Evolutionary conservation across 805 yeast genomes (phyloP), one percentile per base, ranked within the genome.

Genomic region (Starmerella floris): DNA sequence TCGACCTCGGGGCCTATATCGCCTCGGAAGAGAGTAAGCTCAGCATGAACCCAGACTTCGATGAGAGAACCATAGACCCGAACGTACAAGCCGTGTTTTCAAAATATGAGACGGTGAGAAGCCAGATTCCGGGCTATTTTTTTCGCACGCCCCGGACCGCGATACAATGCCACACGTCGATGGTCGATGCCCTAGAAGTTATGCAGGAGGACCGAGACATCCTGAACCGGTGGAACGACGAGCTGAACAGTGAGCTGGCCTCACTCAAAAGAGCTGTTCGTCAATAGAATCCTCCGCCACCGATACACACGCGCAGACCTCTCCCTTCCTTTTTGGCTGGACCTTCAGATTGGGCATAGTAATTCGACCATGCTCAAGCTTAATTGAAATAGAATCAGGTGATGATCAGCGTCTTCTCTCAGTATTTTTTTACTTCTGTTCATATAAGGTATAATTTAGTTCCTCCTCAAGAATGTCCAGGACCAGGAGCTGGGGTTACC

Each of bases 181-280:
- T 38, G 25, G 30, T 44, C 28, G 51, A 47, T n/a, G 41, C 52
- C 16, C 37, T 41, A 10, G 51, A 43, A 15, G 43, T 43, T 22
- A 40, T 48, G 2, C 40, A 38, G 3, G 50, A 44, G 10, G 44
- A 37, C 23, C 10, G 27, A 9, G 35, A 30, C 6, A 17, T 38
- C 5, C 28, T 30, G 5, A 6, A n/a, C 8, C 9, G 10, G 10
- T 30, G 35, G 28, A 25, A 25, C 28, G 28, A 25, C 11, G 13
- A 25, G 13, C 11, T 25, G 8, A 13, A 25, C 28, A 25, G 13
- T 8, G 28, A 25, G 13, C 28, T 25, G 8, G 28, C 28, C 28
- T 25, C 13, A 25, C 13, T 25, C n/a, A n/a, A n/a, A n/a, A n/a
- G n/a, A n/a, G n/a, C n/a, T n/a, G n/a, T n/a, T n/a, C n/a, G n/a